Evolutionary conservation across 768 basidiomycete genomes (phyloP).

Genomic region (Pisolithus albus): DNA sequence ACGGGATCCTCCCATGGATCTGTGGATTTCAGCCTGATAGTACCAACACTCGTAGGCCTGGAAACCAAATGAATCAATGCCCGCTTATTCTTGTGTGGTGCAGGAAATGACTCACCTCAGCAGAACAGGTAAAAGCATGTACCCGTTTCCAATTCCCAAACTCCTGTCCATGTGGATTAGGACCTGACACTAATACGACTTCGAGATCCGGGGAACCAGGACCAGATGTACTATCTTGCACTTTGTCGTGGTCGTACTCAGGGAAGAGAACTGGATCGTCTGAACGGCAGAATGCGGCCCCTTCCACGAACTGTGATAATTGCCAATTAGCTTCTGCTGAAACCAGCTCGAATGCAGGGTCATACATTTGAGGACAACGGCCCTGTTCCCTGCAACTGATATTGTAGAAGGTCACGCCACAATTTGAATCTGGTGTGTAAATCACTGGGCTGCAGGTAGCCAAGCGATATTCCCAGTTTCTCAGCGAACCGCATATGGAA

Average conservation of each 20-base stretch:
- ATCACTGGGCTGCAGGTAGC: conserved; percentile 28
- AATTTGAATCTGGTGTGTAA: conserved; percentile 20
- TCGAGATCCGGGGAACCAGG: conserved; percentile 27
- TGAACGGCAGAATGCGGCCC: conserved; percentile 26
- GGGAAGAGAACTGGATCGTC: conserved; percentile 28
- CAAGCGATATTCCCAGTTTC: conserved; percentile 38
- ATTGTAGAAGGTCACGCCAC: conserved; percentile 34
- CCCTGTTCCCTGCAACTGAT: conserved; percentile 40
- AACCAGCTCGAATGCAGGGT: neutral
- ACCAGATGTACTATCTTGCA: conserved; percentile 25
- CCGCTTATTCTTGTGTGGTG: neutral
- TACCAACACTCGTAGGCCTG: conserved; percentile 42
- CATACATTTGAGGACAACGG: conserved; percentile 49
- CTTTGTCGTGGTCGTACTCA: conserved; percentile 19
- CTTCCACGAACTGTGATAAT: conserved; percentile 19
- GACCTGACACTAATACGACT: conserved; percentile 14
- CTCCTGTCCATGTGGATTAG: neutral
- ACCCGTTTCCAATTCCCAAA: conserved; percentile 14
- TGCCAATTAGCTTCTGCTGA: neutral
- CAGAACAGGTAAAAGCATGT: conserved; percentile 12
- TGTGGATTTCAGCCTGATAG: conserved; percentile 33
- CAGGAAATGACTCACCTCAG: conserved; percentile 18
- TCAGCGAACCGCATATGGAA: conserved; percentile 49
- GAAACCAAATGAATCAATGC: neutral
- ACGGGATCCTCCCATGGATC: conserved; percentile 37